Conservation (phyloP, 192 early-diverging fungal genomes). For the Coemansia sp. region DNA sequence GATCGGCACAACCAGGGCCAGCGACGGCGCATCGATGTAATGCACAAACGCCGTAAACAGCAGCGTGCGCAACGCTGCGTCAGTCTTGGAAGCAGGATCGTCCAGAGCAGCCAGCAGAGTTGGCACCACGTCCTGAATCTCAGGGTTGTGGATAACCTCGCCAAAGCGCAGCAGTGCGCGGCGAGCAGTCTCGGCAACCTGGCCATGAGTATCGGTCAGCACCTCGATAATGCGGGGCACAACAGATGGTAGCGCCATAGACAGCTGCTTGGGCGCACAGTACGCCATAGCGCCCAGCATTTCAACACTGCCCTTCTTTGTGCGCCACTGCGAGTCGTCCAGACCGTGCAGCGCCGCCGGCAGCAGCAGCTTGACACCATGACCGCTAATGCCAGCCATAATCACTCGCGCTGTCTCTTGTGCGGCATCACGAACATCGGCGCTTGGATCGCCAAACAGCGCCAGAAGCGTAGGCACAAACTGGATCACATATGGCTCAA, state of each 20-base stretch:
- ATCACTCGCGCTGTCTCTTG: constrained; percentile 85
- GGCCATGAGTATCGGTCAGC: constrained; percentile 87
- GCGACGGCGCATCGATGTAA: constrained; percentile 95
- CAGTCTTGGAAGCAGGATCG: constrained; percentile 87
- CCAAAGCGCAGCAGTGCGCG: constrained; percentile 85
- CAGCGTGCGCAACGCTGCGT: constrained; percentile 76
- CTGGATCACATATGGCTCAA: constrained; percentile 97
- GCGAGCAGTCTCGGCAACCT: constrained; percentile 86
- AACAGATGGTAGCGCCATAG: constrained; percentile 83
- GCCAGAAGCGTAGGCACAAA: constrained; percentile 84
- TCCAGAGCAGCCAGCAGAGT: constrained; percentile 79
- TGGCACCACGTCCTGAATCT: constrained; percentile 92
- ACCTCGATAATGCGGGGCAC: constrained; percentile 91
- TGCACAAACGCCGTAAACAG: constrained; percentile 95
- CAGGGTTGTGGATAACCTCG: constrained; percentile 96
- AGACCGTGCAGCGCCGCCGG: constrained; percentile 86
- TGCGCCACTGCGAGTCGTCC: constrained; percentile 89
- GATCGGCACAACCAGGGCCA: constrained; percentile 95
- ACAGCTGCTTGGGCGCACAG: constrained; percentile 93
- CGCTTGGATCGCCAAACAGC: constrained; percentile 82
- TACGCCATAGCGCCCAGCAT: constrained; percentile 93
- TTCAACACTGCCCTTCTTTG: constrained; percentile 96
- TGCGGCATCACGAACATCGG: constrained; percentile 89
- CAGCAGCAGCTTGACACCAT: constrained; percentile 95
- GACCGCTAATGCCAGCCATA: constrained; percentile 92